A percentile compares a stretch with the other conserved stretches of the same genome.
Conservation (phyloP, 441 rosid genomes). For the Corymbia citriodora region DNA sequence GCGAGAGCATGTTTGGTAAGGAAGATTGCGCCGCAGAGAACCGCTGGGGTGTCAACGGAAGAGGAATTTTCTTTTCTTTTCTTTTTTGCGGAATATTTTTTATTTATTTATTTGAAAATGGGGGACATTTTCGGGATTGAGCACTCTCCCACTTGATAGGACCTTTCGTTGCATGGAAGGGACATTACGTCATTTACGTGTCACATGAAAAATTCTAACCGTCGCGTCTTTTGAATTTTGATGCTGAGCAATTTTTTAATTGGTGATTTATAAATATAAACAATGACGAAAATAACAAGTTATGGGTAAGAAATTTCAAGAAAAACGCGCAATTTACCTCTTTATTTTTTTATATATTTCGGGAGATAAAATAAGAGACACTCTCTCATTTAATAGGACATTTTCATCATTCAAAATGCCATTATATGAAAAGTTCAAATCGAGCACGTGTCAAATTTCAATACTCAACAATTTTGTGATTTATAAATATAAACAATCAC, state of each 20-base stretch:
- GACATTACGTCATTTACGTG: neutral
- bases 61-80: neutral
- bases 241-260: neutral
- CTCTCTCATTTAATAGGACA: too few relatives aligned
- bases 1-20: neutral
- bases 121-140: neutral
- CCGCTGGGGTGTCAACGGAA: neutral
- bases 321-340: neutral
- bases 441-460: too few relatives aligned
- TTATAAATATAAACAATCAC: too few relatives aligned
- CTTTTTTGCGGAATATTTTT: neutral
- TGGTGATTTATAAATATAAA: too few relatives aligned
- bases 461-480: too few relatives aligned
- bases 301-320: neutral
- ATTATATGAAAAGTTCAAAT: too few relatives aligned
- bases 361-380: too few relatives aligned
- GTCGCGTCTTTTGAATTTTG: neutral
- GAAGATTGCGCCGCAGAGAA: neutral
- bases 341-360: too few relatives aligned
- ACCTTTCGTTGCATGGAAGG: neutral
- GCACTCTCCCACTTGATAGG: neutral
- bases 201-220: too few relatives aligned
- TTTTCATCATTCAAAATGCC: too few relatives aligned
- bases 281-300: neutral
- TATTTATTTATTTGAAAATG: neutral